phyloP scores from a whole-genome alignment of 2,329 filamentous ascomycete species.

The Pestalotiopsis sp. region DNA sequence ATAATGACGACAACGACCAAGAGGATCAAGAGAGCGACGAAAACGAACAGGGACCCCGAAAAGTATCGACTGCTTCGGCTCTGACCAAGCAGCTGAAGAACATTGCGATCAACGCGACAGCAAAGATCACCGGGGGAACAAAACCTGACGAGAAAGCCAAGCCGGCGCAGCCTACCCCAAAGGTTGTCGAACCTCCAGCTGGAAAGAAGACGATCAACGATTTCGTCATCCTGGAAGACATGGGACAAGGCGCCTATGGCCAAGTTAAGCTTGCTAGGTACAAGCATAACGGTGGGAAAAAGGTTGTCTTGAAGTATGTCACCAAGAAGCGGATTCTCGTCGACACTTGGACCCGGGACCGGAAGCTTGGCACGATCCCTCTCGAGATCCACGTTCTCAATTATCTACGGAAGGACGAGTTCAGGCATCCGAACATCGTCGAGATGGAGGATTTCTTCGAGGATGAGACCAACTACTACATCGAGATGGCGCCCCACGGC shows the following conservation, averaged over 20 bases:
- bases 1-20: conserved; percentile 35
- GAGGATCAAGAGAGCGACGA: background rate
- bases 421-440: conserved; percentile 68
- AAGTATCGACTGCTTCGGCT: conserved; percentile 44
- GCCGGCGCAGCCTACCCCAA: conserved; percentile 28
- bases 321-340: conserved; percentile 96
- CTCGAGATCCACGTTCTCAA: conserved; percentile 96
- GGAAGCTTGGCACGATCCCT: conserved; percentile 88
- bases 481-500: conserved; percentile 95
- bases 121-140: conserved; percentile 46
- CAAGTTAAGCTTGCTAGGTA: conserved; percentile 94
- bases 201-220: conserved; percentile 85
- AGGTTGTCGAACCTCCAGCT: conserved; percentile 35
- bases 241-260: conserved; percentile 97
- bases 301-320: conserved; percentile 95
- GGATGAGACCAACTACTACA: conserved; percentile 93
- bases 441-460: conserved; percentile 75
- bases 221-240: conserved; percentile 92
- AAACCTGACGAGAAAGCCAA: conserved; percentile 23
- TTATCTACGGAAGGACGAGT: conserved; percentile 76
- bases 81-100: conserved; percentile 59
- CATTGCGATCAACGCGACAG: conserved; percentile 54
- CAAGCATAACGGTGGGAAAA: conserved; percentile 72
- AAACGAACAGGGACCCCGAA: conserved; percentile 30
- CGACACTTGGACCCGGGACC: conserved; percentile 96